Percentiles rank a stretch among this genome's conserved stretches.
Conservation (phyloP, 768 basidiomycete species). For the Lactarius deliciosus region DNA sequence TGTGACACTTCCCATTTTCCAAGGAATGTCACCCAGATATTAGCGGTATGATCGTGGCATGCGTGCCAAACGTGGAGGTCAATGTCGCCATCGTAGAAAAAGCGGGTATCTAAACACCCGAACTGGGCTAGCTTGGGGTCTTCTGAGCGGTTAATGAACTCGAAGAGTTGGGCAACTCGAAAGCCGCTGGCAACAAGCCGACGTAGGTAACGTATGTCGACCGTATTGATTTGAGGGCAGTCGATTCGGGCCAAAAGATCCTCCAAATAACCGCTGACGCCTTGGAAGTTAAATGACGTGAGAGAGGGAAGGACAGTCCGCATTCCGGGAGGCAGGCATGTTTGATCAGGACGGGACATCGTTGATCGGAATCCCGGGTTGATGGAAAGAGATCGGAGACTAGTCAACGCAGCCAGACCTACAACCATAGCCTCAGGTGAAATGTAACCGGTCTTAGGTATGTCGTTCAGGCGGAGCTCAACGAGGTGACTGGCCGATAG, state of each 20-base stretch:
- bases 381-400: background rate
- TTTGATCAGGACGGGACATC: background rate
- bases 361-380: background rate
- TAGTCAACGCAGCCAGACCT: background rate
- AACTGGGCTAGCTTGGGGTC: background rate
- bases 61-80: background rate
- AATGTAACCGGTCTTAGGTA: background rate
- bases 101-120: background rate
- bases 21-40: background rate
- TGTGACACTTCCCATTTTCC: background rate
- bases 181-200: too few relatives aligned
- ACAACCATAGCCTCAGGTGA: background rate
- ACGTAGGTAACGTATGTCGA: background rate
- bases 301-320: background rate
- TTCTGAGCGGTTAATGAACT: background rate
- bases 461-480: background rate
- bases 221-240: background rate
- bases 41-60: background rate
- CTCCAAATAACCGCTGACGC: background rate
- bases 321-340: background rate
- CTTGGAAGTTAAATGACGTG: background rate
- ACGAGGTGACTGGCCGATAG: too few relatives aligned
- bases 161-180: background rate
- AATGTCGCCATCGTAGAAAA: fast-evolving
- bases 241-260: background rate